phyloP scores from a whole-genome alignment of 352 stramenopile species.

The Pythium myriotylum region DNA sequence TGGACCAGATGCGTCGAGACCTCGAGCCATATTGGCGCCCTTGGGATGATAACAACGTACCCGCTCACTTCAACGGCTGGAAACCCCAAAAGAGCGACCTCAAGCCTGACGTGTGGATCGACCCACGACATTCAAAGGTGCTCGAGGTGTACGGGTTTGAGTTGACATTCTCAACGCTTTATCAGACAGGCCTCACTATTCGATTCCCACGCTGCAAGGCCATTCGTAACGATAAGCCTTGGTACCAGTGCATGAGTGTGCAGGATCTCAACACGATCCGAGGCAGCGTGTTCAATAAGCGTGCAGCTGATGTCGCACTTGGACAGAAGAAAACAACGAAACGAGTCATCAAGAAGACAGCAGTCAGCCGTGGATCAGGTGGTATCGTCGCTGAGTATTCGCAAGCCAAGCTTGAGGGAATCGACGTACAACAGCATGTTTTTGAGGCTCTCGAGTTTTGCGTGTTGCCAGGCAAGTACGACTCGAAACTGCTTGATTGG shows the following conservation, averaged over 20 bases:
- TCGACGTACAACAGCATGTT: constrained; percentile 59
- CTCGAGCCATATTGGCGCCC: constrained; percentile 79
- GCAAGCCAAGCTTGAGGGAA: constrained; percentile 54
- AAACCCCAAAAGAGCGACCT: constrained; percentile 75
- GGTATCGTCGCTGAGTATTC: constrained; percentile 64
- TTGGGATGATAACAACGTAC: constrained; percentile 74
- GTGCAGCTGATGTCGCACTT: constrained; percentile 67
- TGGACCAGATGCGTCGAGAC: constrained; percentile 70
- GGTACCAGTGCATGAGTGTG: constrained; percentile 80
- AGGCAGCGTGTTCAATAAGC: constrained; percentile 67
- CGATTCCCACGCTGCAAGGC: constrained; percentile 82
- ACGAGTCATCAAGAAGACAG: constrained; percentile 42
- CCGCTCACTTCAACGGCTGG: constrained; percentile 76
- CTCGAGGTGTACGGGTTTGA: constrained; percentile 88
- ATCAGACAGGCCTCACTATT: constrained; percentile 80
- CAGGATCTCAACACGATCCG: constrained; percentile 74
- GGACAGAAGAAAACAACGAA: constrained; percentile 64
- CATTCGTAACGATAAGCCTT: constrained; percentile 82
- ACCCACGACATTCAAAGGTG: constrained; percentile 79
- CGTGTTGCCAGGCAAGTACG: constrained; percentile 79
- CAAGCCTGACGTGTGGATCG: constrained; percentile 82
- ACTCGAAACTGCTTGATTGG: constrained; percentile 1
- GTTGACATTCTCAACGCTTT: constrained; percentile 78
- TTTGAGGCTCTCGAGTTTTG: constrained; percentile 79
- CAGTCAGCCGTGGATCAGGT: constrained; percentile 25